A percentile compares a stretch with the other conserved stretches of the same genome.
These are phyloP conservation scores for Leccinum fibrillosum DNA, from an alignment of 768 basidiomycete species.

Conservation along the genomic window DNA sequence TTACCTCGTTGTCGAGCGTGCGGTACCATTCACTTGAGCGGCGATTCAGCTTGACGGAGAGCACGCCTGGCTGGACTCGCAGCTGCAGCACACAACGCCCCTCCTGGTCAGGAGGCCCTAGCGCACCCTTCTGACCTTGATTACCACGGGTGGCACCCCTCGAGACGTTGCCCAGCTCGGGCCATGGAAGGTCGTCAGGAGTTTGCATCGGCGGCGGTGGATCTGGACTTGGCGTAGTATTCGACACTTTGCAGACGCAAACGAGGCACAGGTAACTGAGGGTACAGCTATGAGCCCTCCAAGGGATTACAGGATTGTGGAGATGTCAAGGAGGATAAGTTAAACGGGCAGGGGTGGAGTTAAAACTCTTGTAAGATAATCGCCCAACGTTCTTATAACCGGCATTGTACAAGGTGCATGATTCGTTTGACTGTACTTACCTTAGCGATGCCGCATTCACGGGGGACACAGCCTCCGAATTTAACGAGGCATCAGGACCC, in stretches of 20 bases:
- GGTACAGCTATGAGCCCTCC: conserved; percentile 13
- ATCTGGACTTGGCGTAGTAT: conserved; percentile 4
- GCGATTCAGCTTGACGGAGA: conserved; percentile 69
- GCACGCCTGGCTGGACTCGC: conserved; percentile 79
- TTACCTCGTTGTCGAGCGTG: conserved; percentile 73
- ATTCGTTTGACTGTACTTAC: conserved; percentile 19
- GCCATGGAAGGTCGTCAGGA: conserved; percentile 79
- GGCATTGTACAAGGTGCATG: conserved; percentile 27
- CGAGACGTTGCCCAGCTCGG: conserved; percentile 81
- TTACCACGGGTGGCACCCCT: conserved; percentile 81
- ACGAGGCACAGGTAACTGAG: conserved; percentile 7
- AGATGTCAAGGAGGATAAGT: conserved; percentile 23
- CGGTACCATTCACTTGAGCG: conserved; percentile 84
- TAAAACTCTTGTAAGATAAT: conserved; percentile 36
- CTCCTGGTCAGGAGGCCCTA: conserved; percentile 67
- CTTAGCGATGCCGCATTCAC: conserved; percentile 38
- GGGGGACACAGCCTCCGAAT: conserved; percentile 30
- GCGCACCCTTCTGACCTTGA: conserved; percentile 80
- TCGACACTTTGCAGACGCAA: conserved; percentile 4
- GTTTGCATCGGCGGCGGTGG: conserved; percentile 35
- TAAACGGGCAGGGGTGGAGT: conserved; percentile 33
- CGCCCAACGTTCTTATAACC: conserved; percentile 35
- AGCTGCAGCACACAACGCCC: conserved; percentile 78
- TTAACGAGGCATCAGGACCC: conserved; percentile 29
- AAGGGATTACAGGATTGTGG: conserved; percentile 11